Conservation (phyloP, 495 filamentous ascomycete species). For the Penicillium fimorum region DNA sequence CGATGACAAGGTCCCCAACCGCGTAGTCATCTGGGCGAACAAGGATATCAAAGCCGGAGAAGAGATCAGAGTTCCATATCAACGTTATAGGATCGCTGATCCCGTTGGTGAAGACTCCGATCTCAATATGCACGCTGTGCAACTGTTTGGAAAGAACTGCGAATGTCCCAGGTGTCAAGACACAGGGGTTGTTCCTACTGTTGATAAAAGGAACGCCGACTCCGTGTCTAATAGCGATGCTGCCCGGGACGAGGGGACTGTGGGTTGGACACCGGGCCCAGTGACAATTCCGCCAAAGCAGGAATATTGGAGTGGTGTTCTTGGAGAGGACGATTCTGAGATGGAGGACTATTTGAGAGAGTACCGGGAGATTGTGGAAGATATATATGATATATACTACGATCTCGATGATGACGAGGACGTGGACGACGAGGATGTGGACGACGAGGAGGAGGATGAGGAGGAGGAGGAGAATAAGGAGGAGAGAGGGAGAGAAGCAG, state of each 20-base stretch:
- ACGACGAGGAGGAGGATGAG: not conserved
- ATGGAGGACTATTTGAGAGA: not conserved
- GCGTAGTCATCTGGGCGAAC: slow-evolving; percentile 30
- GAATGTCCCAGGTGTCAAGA: slow-evolving; percentile 1
- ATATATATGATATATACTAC: not conserved
- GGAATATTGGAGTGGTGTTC: not conserved
- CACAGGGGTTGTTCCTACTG: not conserved
- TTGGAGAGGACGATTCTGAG: not conserved
- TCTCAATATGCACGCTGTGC: not conserved
- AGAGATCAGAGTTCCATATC: slow-evolving; percentile 33
- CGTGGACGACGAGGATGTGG: not conserved
- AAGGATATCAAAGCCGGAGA: slow-evolving; percentile 24
- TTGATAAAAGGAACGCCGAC: not conserved
- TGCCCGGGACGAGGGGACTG: not conserved
- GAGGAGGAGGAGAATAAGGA: not conserved
- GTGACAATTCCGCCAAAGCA: not conserved
- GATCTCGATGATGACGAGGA: not conserved
- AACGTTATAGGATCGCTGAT: slow-evolving; percentile 6
- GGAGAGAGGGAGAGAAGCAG: not conserved
- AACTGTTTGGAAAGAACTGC: slow-evolving; percentile 3
- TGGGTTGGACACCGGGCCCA: not conserved
- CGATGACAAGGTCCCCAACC: slow-evolving; percentile 27
- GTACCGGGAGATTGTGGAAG: not conserved
- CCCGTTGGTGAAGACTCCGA: not conserved
- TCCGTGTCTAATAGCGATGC: not conserved